Conservation (phyloP, 306 rosid species). For the Argentina anserina region DNA sequence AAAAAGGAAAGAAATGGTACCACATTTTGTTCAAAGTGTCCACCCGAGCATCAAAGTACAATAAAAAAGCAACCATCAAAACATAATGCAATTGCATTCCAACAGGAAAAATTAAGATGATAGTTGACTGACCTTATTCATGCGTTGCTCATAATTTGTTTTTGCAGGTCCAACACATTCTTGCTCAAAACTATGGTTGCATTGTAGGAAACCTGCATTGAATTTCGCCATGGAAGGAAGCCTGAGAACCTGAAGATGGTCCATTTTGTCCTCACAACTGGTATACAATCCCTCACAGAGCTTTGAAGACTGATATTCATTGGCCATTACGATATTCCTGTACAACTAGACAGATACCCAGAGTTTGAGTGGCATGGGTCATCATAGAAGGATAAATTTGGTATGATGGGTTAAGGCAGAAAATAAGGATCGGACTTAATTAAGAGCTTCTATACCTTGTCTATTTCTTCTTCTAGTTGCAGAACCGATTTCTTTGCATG, state of each 20-base stretch:
- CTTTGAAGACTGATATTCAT: constrained; percentile 78
- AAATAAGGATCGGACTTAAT: background rate
- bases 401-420: background rate
- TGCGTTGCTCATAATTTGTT: constrained; percentile 64
- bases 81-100: background rate
- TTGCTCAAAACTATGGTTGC: constrained; percentile 73
- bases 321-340: constrained; percentile 55
- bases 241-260: constrained; percentile 82
- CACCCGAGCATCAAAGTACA: constrained; percentile 9
- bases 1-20: background rate
- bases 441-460: constrained; percentile 47
- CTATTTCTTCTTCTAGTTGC: constrained; percentile 77
- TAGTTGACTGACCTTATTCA: constrained; percentile 60
- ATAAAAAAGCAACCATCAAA: constrained; percentile 5
- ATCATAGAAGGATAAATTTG: background rate
- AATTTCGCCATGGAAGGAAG: constrained; percentile 98
- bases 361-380: constrained; percentile 11
- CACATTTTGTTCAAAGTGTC: background rate
- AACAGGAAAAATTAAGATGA: background rate
- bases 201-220: constrained; percentile 79
- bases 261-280: constrained; percentile 87
- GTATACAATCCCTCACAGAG: constrained; percentile 79
- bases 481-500: constrained; percentile 79
- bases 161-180: constrained; percentile 91
- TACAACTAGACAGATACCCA: constrained; percentile 43